A percentile compares a stretch with the other conserved stretches of the same genome.
Evolutionary conservation across 345 rosid genomes (phyloP).

Genomic region (Populus deltoides): DNA sequence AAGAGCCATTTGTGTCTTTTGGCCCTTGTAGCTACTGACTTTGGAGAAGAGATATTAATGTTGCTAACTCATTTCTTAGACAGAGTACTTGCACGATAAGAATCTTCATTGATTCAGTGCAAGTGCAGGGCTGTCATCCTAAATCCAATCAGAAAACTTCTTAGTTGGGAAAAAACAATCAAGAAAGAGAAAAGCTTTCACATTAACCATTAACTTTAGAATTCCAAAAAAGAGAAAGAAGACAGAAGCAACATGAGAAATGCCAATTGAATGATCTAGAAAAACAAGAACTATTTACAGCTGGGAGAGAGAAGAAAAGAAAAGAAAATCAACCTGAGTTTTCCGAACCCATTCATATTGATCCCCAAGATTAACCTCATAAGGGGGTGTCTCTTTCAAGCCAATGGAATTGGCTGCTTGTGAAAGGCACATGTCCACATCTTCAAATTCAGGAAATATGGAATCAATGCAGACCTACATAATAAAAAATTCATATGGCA

Average conservation of each 20-base stretch:
- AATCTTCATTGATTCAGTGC: not conserved
- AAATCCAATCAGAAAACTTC: not conserved
- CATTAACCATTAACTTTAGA: not conserved
- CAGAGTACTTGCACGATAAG: not conserved
- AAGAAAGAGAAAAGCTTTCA: not conserved
- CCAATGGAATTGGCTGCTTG: constrained; percentile 70
- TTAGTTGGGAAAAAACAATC: not conserved
- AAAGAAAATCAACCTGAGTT: constrained; percentile 50
- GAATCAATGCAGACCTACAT: constrained; percentile 64
- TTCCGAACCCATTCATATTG: constrained; percentile 68
- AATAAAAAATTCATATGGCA: not conserved
- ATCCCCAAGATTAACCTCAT: constrained; percentile 58
- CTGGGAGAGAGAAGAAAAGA: not conserved
- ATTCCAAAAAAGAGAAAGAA: not conserved
- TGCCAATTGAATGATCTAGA: not conserved
- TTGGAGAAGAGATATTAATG: not conserved
- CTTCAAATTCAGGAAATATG: constrained; percentile 54
- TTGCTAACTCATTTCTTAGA: not conserved
- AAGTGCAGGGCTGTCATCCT: not conserved
- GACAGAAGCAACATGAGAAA: not conserved
- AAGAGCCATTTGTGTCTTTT: not conserved
- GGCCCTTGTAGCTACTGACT: not conserved
- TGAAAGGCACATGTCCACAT: constrained; percentile 57
- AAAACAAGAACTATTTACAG: not conserved
- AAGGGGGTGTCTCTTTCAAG: constrained; percentile 56